Base-by-base conservation (phyloP, 192 early-diverging fungal genomes). In the Entomortierella parvispora region DNA sequence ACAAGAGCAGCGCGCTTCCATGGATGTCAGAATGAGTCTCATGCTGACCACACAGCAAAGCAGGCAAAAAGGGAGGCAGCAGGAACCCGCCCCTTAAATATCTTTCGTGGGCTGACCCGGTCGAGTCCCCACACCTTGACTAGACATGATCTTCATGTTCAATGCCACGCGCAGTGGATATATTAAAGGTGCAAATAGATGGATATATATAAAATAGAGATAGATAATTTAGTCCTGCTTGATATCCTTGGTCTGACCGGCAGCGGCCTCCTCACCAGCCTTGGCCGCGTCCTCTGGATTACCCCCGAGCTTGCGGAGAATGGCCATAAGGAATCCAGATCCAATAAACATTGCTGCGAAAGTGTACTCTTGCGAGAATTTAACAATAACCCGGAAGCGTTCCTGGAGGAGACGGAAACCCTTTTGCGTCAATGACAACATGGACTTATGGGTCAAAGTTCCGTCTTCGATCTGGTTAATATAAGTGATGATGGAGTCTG, bases 401-500 rank as follows among this genome's bases (percentile, higher is more conserved):
- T 33, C 22, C 18, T 77, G 65, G 7, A 63, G 4, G 7, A 51
- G 22, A 43, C 74, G 67, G 61, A 77, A 68, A 4, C 14, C 60
- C 61, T 77, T 68, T 31, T 77, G 74, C 0, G 42, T 20, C 6
- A 33, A 1, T 3, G 58, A 55, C 37, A 77, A 42, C 60, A 68
- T 62, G 2, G 74, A 77, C 61, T 68, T 63, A 23, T 65, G 59
- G 0, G 44, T 31, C 55, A 77, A 53, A 0, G 64, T 14, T 12
- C 65, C 65, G 23, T 51, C 29, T 43, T 77, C 74, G 33, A 68
- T 52, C 1, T 77, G 45, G 2, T 45, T 22, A 59, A 77, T 62
- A 32, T 77, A 68, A 5, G 28, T 51, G 47, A 77, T n/a, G 34
- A 77, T n/a, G 8, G 74, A 37, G 4, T 63, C 66, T 31, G 61